Base-by-base conservation (phyloP, 2,329 filamentous ascomycete genomes). In the Diaporthe citrichinensis region DNA sequence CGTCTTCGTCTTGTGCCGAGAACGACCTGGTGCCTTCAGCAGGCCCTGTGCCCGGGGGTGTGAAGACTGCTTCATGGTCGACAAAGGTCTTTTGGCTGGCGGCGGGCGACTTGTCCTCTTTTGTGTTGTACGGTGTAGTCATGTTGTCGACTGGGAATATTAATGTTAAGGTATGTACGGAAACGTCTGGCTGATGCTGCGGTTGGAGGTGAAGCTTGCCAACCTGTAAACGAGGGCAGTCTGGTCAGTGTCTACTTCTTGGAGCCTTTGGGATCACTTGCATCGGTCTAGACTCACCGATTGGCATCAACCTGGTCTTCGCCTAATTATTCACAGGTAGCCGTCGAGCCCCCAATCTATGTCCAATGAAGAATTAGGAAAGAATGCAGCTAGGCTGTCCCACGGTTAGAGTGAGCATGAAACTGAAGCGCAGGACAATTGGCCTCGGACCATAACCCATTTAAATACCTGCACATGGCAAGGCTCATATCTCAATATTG, bases 41-140 rank as follows among this genome's bases (percentile, higher is more conserved):
- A n/a, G 20, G 44, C n/a, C 31, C 44, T 14, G 44, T 25, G 46
- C 44, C 62, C 1, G 31, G 44, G 20, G 36, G 46, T 10, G 44
- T 53, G 44, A 36, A 17, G 20, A 51, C 44, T 36, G 3, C 44
- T 20, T 68, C 62, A 53, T 68, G 46, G 62, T 68, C 62, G 62
- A 68, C 62, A 34, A 68, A 51, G 62, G 62, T 68, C 31, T 4
- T 36, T 25, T 68, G 62, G 46, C 62, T 68, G 20, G 20, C 6
- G 31, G 44, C 46, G 20, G 31, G 23, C 23, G 62, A 68, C 31
- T 53, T 31, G 46, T 17, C 36, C 44, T 36, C 62, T 4, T 68
- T 31, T 20, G 7, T 51, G 23, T 36, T 2, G 28, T 53, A 68
- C n/a, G 62, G 44, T 53, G 62, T 51, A 17, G 6, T 36, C 62